Conservation (phyloP, 768 basidiomycete genomes). For the Lactarius hengduanensis region DNA sequence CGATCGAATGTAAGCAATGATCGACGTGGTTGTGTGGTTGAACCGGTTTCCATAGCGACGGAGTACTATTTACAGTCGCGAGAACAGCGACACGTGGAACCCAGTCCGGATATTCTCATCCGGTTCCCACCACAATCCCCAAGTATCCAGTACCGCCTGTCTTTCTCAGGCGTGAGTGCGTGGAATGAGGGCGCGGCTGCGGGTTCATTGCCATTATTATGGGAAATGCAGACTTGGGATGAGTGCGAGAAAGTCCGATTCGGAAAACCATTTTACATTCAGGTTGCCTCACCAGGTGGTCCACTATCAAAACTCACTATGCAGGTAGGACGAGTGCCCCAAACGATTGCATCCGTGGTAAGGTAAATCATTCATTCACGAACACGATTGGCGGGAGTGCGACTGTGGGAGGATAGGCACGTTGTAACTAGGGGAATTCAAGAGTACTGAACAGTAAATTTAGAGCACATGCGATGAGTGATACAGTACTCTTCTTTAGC, state of each 20-base stretch:
- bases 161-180: constrained; percentile 49
- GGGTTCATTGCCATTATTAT: no score
- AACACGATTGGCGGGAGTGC: neutral
- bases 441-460: no score
- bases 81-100: no score
- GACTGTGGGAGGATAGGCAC: neutral
- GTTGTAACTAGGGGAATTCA: no score
- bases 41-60: constrained; percentile 69
- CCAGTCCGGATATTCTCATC: neutral
- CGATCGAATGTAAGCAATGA: constrained; percentile 63
- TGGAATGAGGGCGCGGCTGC: no score
- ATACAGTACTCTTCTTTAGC: neutral
- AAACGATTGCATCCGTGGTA: neutral
- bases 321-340: neutral
- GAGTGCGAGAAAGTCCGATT: no score
- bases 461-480: neutral
- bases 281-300: neutral
- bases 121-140: constrained; percentile 39
- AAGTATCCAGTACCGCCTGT: constrained; percentile 87
- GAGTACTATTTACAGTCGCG: no score
- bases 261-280: no score
- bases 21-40: constrained; percentile 43
- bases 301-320: neutral
- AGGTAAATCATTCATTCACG: neutral
- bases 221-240: no score